Evolutionary conservation across 208 protist genomes (phyloP).

Genomic region (Histomonas meleagridis): DNA sequence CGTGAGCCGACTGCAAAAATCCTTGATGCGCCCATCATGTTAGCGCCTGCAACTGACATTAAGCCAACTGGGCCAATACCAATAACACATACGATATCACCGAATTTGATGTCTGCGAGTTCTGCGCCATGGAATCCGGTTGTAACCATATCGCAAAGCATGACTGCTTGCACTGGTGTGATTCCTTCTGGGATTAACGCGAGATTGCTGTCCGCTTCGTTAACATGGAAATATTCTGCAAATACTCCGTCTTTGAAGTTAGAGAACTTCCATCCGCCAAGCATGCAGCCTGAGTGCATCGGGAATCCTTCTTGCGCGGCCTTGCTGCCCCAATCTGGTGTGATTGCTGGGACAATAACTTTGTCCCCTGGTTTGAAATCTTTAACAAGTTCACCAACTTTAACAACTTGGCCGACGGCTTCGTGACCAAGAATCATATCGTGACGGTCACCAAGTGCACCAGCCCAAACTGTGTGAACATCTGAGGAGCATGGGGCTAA

Average conservation of each 20-base stretch:
- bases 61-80: constrained; percentile 21
- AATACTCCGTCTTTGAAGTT: constrained; percentile 34
- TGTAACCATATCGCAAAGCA: constrained; percentile 24
- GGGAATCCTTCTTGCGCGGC: not conserved
- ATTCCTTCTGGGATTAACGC: not conserved
- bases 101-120: constrained; percentile 16
- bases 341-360: constrained; percentile 30
- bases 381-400: constrained; percentile 4
- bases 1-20: constrained; percentile 19
- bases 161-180: not conserved
- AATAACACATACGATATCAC: not conserved
- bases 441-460: constrained; percentile 1
- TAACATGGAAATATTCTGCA: constrained; percentile 4
- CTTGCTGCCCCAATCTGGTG: not conserved
- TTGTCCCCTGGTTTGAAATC: not conserved
- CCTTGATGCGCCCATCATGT: not conserved
- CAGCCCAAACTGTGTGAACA: constrained; percentile 24
- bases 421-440: constrained; percentile 6
- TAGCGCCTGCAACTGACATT: not conserved
- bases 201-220: constrained; percentile 12
- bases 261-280: constrained; percentile 29
- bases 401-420: not conserved
- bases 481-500: constrained; percentile 31
- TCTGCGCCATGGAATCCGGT: constrained; percentile 19
- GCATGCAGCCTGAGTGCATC: constrained; percentile 27